Base-by-base conservation (phyloP, 2,329 filamentous ascomycete genomes). In the Aspergillus fischeri region DNA sequence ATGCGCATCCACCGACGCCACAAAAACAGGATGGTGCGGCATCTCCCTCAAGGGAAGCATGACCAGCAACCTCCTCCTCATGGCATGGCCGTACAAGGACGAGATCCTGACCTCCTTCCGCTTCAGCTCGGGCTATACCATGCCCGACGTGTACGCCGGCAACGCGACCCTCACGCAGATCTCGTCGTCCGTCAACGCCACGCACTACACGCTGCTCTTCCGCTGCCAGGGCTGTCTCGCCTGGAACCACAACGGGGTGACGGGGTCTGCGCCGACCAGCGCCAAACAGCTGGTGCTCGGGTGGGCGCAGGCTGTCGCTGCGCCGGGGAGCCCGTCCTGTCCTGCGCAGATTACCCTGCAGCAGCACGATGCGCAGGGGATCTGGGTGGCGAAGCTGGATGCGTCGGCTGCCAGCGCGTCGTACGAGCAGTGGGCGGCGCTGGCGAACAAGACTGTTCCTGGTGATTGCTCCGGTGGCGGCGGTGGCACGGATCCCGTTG, bases 201-300 rank as follows among this genome's bases (percentile, higher is more conserved):
- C 81, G 27, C 75, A 82, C 61, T 90, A 83, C 69, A 81, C 81
- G 49, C 67, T 88, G 50, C 80, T 88, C n/a, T 90, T 87, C 74
- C 80, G 84, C 49, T 90, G 87, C 71, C 71, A 85, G 62, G 78
- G 79, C 62, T 86, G 83, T 68, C 74, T 84, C 24, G 65, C 75
- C 1, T 86, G 83, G 80, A 72, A 81, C 62, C 76, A 83, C 44
- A 75, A 78, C 27, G 80, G 79, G 3, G 72, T 74, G 38, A 73
- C 70, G 1, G 76, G 76, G 0, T 75, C 72, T 3, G 75, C 76
- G 2, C 75, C 75, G 3, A 84, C 82, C 11, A 79, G 72, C 49
- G 64, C 61, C 2, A 78, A 78, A 1, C 62, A 67, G 20, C 68
- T 82, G 14, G 70, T 84, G 27, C 70, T 87, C 20, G 85, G 84